Evolutionary conservation across 768 basidiomycete species (phyloP).

Genomic region (Kwoniella shandongensis): DNA sequence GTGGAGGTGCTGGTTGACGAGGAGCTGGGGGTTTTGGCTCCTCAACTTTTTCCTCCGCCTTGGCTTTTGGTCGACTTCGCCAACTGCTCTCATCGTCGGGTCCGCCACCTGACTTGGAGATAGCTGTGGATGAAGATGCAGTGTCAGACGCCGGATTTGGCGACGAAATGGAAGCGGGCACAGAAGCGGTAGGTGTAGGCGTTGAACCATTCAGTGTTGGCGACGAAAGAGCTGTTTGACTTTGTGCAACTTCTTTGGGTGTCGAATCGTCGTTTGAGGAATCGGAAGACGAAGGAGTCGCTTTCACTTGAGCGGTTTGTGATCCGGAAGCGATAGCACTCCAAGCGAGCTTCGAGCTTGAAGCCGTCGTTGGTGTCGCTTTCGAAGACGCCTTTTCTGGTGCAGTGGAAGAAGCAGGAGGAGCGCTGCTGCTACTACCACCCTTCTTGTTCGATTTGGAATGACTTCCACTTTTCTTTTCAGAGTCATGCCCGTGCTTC

Average conservation of each 20-base stretch:
- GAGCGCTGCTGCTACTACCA: neutral
- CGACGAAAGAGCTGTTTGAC: slow-evolving; percentile 21
- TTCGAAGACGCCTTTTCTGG: slow-evolving; percentile 1
- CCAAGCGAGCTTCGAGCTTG: slow-evolving; percentile 22
- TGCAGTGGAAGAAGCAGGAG: slow-evolving; percentile 1
- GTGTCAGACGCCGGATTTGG: slow-evolving; percentile 18
- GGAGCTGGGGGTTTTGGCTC: slow-evolving; percentile 5
- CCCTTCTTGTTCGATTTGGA: slow-evolving; percentile 22
- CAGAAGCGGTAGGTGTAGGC: slow-evolving; percentile 12
- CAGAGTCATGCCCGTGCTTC: slow-evolving; percentile 3
- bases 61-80: slow-evolving; percentile 15
- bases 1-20: slow-evolving; percentile 18
- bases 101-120: slow-evolving; percentile 12
- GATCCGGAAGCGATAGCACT: slow-evolving; percentile 8
- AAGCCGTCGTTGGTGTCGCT: slow-evolving; percentile 1
- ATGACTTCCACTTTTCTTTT: slow-evolving; percentile 18
- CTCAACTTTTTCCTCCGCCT: slow-evolving; percentile 3
- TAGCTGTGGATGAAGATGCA: slow-evolving; percentile 18
- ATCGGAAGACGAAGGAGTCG: neutral
- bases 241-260: slow-evolving; percentile 2
- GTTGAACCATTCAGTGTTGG: slow-evolving; percentile 31
- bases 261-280: neutral
- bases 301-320: neutral
- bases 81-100: slow-evolving; percentile 32
- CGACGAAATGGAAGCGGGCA: slow-evolving; percentile 10